phyloP scores from a whole-genome alignment of 768 basidiomycete species.

The Termitomyces sp. region DNA sequence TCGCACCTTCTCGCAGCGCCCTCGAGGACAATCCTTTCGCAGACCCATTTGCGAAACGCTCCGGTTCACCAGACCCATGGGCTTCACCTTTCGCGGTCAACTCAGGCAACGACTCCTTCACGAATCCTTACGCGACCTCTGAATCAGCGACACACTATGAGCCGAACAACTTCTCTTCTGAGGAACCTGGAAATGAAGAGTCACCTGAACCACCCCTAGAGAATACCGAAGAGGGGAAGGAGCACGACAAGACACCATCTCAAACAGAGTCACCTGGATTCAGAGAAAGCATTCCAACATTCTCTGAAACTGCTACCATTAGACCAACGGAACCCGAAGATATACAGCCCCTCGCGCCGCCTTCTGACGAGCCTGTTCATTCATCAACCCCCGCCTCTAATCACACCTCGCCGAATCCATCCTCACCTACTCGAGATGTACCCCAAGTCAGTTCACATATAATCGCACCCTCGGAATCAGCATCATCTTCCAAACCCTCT shows the following conservation, averaged over 20 bases:
- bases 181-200: constrained; percentile 27
- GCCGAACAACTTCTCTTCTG: constrained; percentile 24
- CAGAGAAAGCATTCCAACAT: constrained; percentile 46
- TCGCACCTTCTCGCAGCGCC: constrained; percentile 55
- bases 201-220: constrained; percentile 32
- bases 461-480: constrained; percentile 27
- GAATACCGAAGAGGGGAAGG: constrained; percentile 28
- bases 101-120: constrained; percentile 24
- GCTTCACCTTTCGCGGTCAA: constrained; percentile 50
- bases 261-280: constrained; percentile 48
- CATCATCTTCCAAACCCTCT: constrained; percentile 22
- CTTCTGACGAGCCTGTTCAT: constrained; percentile 8
- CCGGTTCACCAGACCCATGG: constrained; percentile 78
- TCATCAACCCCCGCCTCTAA: constrained; percentile 10
- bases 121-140: constrained; percentile 26
- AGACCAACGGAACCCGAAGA: constrained; percentile 36
- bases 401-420: constrained; percentile 18
- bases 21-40: constrained; percentile 79
- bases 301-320: constrained; percentile 45
- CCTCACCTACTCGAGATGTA: constrained; percentile 17
- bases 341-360: constrained; percentile 22
- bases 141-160: constrained; percentile 21
- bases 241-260: constrained; percentile 31
- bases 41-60: constrained; percentile 68
- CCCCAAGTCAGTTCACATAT: constrained; percentile 20